Evolutionary conservation across 108 stramenopile species (phyloP), one percentile per base, ranked within the genome.

Genomic region (Asterionellopsis glacialis): DNA sequence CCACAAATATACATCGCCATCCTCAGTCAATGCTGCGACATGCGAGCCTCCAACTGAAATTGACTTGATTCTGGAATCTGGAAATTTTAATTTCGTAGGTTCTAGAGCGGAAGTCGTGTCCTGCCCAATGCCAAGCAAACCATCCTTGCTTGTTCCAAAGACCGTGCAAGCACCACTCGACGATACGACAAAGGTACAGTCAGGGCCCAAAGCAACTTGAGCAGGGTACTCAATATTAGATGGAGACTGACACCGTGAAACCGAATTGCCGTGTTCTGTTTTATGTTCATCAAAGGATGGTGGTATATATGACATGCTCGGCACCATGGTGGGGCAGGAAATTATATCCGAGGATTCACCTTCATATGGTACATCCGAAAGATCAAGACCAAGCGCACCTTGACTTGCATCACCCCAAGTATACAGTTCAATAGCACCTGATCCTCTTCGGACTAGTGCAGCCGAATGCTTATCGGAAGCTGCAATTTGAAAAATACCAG

Each of bases 381-480:
- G 33, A 10, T 64, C 64, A 11, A 77, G 40, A 21, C 83, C 86
- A 6, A 87, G 59, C 25, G 82, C 80, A 12, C 83, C 83, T 21
- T 80, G 50, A 19, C 74, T 72, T 48, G 81, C 79, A 66, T 75
- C 87, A 16, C 91, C 91, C 91, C 91, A 92, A 45, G 80, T 81
- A 59, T 81, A 92, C 11, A 87, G 55, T 54, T 92, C 91, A 33
- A 89, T 68, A 24, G 73, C 72, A 14, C 87, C 91, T 49, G 77
- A 83, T 0, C 82, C 75, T 49, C 82, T 42, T 57, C 85, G 76
- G 0, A 92, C 82, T 56, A 92, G 69, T 10, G 91, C 91, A 26
- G 87, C 74, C 11, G 91, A 92, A 48, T 92, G 85, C 19, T 88
- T 64, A 0, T 57, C 55, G 13, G 91, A 88, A 26, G 91, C 91